Conservation (phyloP, 2,329 filamentous ascomycete species). For the Dactylellina cionopaga region DNA sequence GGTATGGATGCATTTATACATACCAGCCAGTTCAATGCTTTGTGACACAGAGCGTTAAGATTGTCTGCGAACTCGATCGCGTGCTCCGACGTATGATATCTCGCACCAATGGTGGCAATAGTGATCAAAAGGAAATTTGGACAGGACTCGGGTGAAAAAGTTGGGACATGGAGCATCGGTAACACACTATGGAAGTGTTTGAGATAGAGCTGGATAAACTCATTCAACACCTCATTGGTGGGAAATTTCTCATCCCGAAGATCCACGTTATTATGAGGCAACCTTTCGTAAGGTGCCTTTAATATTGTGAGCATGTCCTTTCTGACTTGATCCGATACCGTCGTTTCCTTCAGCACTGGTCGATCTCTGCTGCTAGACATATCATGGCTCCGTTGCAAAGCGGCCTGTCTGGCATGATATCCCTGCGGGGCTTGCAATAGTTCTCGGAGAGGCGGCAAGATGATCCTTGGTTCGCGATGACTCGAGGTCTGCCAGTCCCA, state of each 20-base stretch:
- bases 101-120: conserved; percentile 57
- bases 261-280: conserved; percentile 55
- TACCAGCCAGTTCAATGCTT: conserved; percentile 57
- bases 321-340: conserved; percentile 54
- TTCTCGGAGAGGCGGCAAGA: conserved; percentile 56
- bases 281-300: conserved; percentile 55
- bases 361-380: conserved; percentile 30
- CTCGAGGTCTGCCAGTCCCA: conserved; percentile 56
- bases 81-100: conserved; percentile 56
- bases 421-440: conserved; percentile 54
- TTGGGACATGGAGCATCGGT: conserved; percentile 58
- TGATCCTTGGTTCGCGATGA: conserved; percentile 55
- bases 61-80: conserved; percentile 57
- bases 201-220: conserved; percentile 59
- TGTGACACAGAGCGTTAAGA: conserved; percentile 56
- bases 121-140: conserved; percentile 56
- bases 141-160: conserved; percentile 55
- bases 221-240: conserved; percentile 56
- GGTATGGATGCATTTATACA: background rate
- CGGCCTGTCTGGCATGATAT: conserved; percentile 42
- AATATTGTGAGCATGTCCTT: conserved; percentile 56
- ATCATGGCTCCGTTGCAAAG: conserved; percentile 38
- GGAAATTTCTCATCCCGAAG: conserved; percentile 57
- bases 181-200: conserved; percentile 59
- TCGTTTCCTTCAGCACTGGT: conserved; percentile 33